Evolutionary conservation across 176 grass and related monocot genomes (phyloP).

Genomic region (Thalia dealbata): DNA sequence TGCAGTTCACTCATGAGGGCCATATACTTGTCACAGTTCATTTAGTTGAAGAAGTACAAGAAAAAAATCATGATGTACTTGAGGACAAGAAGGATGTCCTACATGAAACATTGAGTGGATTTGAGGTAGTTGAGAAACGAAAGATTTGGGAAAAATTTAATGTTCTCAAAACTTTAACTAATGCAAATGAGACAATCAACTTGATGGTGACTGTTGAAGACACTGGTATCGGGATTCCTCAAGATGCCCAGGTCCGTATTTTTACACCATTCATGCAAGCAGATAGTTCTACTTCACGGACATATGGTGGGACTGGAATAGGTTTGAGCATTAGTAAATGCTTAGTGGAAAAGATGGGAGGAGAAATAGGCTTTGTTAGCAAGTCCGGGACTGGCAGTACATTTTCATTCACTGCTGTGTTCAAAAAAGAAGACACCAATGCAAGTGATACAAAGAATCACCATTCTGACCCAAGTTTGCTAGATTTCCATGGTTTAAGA

Average conservation of each 20-base stretch:
- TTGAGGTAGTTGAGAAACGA: slow-evolving; percentile 33
- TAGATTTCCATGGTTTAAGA: slow-evolving; percentile 64
- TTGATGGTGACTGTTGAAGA: slow-evolving; percentile 64
- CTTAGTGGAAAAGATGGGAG: slow-evolving; percentile 54
- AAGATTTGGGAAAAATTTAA: slow-evolving; percentile 39
- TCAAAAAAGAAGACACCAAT: slow-evolving; percentile 24
- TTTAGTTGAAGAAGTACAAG: slow-evolving; percentile 45
- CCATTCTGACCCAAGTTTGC: slow-evolving; percentile 30
- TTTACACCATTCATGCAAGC: slow-evolving; percentile 30
- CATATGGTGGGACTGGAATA: slow-evolving; percentile 22
- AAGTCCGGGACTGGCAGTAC: slow-evolving; percentile 50
- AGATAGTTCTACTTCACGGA: slow-evolving; percentile 17
- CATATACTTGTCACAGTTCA: slow-evolving; percentile 70
- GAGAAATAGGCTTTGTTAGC: slow-evolving; percentile 50
- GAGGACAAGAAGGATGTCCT: not conserved
- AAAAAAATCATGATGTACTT: not conserved
- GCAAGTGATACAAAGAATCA: slow-evolving; percentile 46
- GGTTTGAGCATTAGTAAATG: slow-evolving; percentile 31
- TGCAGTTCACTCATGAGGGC: slow-evolving; percentile 57
- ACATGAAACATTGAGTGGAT: slow-evolving; percentile 51
- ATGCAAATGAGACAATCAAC: slow-evolving; percentile 30
- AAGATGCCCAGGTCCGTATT: slow-evolving; percentile 35
- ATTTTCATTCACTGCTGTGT: slow-evolving; percentile 68
- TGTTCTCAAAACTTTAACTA: slow-evolving; percentile 24
- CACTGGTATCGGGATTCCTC: slow-evolving; percentile 62